Evolutionary conservation across 2,329 filamentous ascomycete genomes (phyloP).

Genomic region (Ceratocystis huliohia): DNA sequence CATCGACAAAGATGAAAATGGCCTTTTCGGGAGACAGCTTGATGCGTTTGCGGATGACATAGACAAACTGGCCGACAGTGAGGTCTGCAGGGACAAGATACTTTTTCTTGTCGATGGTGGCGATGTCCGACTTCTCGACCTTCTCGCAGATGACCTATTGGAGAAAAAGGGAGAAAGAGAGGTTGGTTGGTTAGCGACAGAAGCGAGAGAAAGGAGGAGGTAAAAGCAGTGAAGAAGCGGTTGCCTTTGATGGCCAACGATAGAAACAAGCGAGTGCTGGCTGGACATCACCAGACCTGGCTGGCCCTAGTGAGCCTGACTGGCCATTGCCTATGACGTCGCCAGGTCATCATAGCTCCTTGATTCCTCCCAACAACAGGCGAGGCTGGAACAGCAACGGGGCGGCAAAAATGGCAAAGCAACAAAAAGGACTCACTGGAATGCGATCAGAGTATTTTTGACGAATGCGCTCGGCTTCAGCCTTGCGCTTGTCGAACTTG

Average conservation of each 20-base stretch:
- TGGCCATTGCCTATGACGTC: conserved; percentile 6
- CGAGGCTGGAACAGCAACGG: no score
- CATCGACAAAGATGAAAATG: conserved; percentile 99
- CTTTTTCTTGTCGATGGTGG: conserved; percentile 99
- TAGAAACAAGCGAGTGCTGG: no score
- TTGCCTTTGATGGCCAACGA: no score
- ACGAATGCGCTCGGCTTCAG: conserved; percentile 96
- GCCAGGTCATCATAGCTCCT: conserved; percentile 7
- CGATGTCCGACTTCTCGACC: conserved; percentile 98
- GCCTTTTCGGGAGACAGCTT: conserved; percentile 99
- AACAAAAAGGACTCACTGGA: conserved; percentile 55
- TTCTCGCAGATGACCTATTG: conserved; percentile 95
- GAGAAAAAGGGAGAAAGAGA: not conserved
- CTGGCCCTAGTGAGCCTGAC: no score
- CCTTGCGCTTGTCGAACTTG: conserved; percentile 99
- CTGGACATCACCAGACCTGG: no score
- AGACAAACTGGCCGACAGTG: conserved; percentile 98
- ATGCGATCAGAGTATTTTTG: conserved; percentile 99
- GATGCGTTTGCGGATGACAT: conserved; percentile 99
- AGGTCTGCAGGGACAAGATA: conserved; percentile 95
- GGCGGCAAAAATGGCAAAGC: conserved; percentile 13
- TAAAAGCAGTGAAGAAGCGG: not conserved
- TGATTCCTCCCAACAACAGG: not conserved
- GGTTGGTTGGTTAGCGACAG: not conserved
- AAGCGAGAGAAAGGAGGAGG: not conserved